Percentiles rank a stretch among this genome's conserved stretches.
Evolutionary conservation across 495 filamentous ascomycete species (phyloP).

Genomic region (Baudoinia panamericana): DNA sequence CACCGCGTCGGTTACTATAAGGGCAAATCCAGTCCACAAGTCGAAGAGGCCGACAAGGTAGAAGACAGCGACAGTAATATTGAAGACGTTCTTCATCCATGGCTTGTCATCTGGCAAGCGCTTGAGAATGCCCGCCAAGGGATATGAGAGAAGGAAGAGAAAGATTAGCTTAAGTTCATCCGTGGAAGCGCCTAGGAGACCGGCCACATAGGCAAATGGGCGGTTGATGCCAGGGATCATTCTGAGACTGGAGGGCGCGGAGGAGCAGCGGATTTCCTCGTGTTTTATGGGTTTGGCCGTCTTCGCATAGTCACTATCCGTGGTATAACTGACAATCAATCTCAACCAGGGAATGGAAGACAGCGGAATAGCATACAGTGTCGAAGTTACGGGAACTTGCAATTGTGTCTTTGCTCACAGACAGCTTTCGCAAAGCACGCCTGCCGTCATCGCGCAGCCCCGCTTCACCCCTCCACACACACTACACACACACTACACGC

Average conservation of each 20-base stretch:
- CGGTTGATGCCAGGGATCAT: constrained; percentile 84
- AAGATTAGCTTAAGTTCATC: constrained; percentile 92
- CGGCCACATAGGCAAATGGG: constrained; percentile 56
- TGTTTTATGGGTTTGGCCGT: too few relatives aligned
- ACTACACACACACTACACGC: too few relatives aligned
- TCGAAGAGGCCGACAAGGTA: constrained; percentile 92
- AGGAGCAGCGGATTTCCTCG: too few relatives aligned
- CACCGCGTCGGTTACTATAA: constrained; percentile 61
- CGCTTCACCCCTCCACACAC: too few relatives aligned
- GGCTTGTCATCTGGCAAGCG: constrained; percentile 76
- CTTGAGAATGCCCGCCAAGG: constrained; percentile 78
- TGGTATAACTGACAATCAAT: too few relatives aligned
- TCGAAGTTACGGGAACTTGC: too few relatives aligned
- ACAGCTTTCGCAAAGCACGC: too few relatives aligned
- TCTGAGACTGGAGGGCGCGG: constrained; percentile 5
- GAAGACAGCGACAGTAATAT: constrained; percentile 70
- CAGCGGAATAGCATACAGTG: too few relatives aligned
- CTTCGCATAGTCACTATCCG: too few relatives aligned
- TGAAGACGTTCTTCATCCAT: constrained; percentile 80
- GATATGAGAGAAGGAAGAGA: constrained; percentile 86
- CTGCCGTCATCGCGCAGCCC: too few relatives aligned
- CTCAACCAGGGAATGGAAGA: too few relatives aligned
- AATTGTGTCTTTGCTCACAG: too few relatives aligned
- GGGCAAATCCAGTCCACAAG: constrained; percentile 75
- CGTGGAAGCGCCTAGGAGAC: constrained; percentile 56